Base-by-base conservation (phyloP, 2,329 filamentous ascomycete species). In the Ramularia endophylla region DNA sequence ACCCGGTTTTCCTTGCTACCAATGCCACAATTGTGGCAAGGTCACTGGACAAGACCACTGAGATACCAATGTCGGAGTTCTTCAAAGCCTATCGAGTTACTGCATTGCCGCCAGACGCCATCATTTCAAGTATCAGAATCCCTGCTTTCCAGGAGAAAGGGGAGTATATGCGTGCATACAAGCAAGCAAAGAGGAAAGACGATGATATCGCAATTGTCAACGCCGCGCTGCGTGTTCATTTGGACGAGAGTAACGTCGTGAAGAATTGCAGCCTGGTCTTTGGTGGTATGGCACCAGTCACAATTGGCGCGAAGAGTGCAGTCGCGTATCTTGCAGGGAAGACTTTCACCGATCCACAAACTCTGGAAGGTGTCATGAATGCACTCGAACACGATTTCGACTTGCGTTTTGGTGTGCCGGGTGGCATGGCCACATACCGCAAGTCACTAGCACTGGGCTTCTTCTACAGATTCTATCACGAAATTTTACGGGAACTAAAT, bases 141-240 rank as follows among this genome's bases (percentile, higher is more conserved):
- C 92, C 92, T 0, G 68, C 85, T 2, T 83, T 85, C 0, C 73
- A 73, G 2, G 74, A 80, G 39, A 84, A 83, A 55, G 83, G 85
- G 3, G 92, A 97, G 60, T 87, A 82, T 59, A 83, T 95, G 61
- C 78, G 85, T 31, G 83, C 90, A 1, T 97, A 95, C 66, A 98
- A 98, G 66, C 90, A 97, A 63, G 81, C 92, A 1, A 98, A 98
- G 71, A 73, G 92, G 52, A 97, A 97, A 61, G 92, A 98, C 56
- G 92, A 98, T 56, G 92, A 98, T 60, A 97, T 98, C 60, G 92
- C 92, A 2, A 97, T 98, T 55, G 92, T 97, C 17, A 97, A 94
- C 36, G 81, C 85, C 19, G 88, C 90, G 1, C 65, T 97, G 43
- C 78, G 87, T 27, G 73, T 97, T 4, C 78, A 76, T 4, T 66